phyloP scores from a whole-genome alignment of 2,329 filamentous ascomycete genomes.

The Torrubiellomyces zombiae region DNA sequence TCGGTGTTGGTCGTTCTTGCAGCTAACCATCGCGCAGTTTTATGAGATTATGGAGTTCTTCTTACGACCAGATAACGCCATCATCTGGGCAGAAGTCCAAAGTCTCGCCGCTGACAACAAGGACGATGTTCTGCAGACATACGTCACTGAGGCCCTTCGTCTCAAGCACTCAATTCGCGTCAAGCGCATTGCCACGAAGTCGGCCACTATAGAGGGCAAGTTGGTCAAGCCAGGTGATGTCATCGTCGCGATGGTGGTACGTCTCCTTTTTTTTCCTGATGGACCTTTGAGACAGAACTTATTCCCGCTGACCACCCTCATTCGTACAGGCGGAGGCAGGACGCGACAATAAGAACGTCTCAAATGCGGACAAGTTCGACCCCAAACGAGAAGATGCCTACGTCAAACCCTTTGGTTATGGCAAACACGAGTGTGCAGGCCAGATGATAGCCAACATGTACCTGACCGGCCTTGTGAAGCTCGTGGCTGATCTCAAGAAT shows the following conservation, averaged over 20 bases:
- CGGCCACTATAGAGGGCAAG: constrained; percentile 20
- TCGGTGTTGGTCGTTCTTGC: neutral
- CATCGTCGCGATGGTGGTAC: constrained; percentile 23
- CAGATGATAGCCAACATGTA: constrained; percentile 23
- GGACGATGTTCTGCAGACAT: constrained; percentile 16
- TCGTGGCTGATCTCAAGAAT: constrained; percentile 24
- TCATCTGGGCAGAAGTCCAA: constrained; percentile 26
- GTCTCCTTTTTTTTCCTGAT: constrained; percentile 3
- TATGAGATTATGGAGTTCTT: constrained; percentile 26
- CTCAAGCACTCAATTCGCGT: constrained; percentile 22
- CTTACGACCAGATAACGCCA: constrained; percentile 20
- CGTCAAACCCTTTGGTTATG: constrained; percentile 27
- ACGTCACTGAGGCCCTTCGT: constrained; percentile 24
- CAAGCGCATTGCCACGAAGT: constrained; percentile 16
- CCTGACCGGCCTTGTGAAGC: constrained; percentile 24
- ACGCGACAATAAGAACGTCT: constrained; percentile 20
- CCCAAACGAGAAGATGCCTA: constrained; percentile 20
- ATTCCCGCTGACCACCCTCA: constrained; percentile 5
- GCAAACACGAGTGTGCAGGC: constrained; percentile 28
- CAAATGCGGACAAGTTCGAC: constrained; percentile 22
- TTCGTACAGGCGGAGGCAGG: constrained; percentile 17
- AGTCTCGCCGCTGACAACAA: constrained; percentile 17
- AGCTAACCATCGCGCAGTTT: constrained; percentile 16
- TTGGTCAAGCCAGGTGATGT: constrained; percentile 21
- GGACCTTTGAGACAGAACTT: no score